phyloP scores from a whole-genome alignment of 805 yeast species.

The Kluyveromyces dobzhanskii region DNA sequence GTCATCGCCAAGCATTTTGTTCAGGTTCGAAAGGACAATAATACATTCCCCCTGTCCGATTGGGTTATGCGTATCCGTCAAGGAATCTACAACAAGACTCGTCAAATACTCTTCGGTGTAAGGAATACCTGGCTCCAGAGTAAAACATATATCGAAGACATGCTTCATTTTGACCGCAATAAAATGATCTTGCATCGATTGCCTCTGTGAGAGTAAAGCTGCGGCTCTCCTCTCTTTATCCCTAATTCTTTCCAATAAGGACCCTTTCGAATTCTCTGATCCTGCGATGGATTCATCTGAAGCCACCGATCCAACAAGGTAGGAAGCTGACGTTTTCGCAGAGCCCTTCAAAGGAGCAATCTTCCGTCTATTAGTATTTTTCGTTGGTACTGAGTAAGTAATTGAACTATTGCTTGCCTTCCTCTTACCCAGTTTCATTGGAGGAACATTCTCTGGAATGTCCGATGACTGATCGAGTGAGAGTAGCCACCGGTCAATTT shows the following conservation, averaged over 20 bases:
- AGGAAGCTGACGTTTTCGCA: background rate
- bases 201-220: slow-evolving; percentile 20
- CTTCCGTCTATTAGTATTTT: background rate
- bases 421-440: slow-evolving; percentile 17
- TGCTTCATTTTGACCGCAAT: slow-evolving; percentile 23
- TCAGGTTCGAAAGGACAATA: slow-evolving; percentile 18
- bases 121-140: slow-evolving; percentile 19
- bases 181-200: slow-evolving; percentile 21
- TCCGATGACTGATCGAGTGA: background rate
- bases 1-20: slow-evolving; percentile 10
- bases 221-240: slow-evolving; percentile 23
- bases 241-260: slow-evolving; percentile 21
- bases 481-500: slow-evolving; percentile 18
- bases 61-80: slow-evolving; percentile 28
- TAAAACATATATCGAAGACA: slow-evolving; percentile 20
- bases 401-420: slow-evolving; percentile 11
- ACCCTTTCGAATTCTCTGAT: slow-evolving; percentile 10
- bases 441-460: slow-evolving; percentile 19
- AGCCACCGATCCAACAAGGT: background rate
- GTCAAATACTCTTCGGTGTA: slow-evolving; percentile 23
- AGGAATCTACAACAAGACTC: slow-evolving; percentile 23
- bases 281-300: background rate
- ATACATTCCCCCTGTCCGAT: slow-evolving; percentile 22
- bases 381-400: background rate
- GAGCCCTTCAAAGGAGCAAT: slow-evolving; percentile 1